phyloP scores from a whole-genome alignment of 495 filamentous ascomycete genomes.

The Umbilicaria muhlenbergii region DNA sequence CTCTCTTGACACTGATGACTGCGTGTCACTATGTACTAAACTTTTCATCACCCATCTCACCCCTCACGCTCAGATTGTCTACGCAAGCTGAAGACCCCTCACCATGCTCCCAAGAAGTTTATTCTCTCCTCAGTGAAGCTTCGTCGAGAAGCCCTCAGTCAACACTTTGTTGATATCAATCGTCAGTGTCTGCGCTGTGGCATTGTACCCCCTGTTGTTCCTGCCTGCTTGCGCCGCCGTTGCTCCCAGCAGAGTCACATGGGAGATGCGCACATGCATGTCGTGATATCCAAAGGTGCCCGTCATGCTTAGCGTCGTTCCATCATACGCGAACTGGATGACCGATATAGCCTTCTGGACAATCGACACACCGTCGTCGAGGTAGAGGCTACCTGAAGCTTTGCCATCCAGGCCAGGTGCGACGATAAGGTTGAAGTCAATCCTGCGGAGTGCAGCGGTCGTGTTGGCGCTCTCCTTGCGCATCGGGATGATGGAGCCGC shows the following conservation, averaged over 20 bases:
- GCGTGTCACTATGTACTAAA: too few relatives aligned
- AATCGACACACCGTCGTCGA: conserved; percentile 46
- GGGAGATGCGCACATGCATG: conserved; percentile 33
- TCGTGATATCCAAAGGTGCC: conserved; percentile 34
- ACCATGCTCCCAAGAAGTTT: too few relatives aligned
- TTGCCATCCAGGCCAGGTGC: conserved; percentile 36
- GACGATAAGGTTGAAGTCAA: conserved; percentile 55
- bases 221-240: conserved; percentile 6
- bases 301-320: conserved; percentile 30
- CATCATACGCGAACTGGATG: conserved; percentile 36
- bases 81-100: too few relatives aligned
- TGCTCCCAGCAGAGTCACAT: conserved; percentile 37
- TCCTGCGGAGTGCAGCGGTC: conserved; percentile 47
- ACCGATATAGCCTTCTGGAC: conserved; percentile 29
- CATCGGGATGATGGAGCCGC: conserved; percentile 53
- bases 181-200: too few relatives aligned
- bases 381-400: conserved; percentile 38
- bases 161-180: too few relatives aligned
- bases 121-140: too few relatives aligned
- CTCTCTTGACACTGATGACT: too few relatives aligned
- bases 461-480: conserved; percentile 49
- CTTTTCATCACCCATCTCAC: too few relatives aligned
- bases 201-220: not conserved
- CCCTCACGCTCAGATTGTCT: too few relatives aligned
- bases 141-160: too few relatives aligned